Conservation (phyloP, 192 early-diverging fungal species). For the Gonapodya sp. region DNA sequence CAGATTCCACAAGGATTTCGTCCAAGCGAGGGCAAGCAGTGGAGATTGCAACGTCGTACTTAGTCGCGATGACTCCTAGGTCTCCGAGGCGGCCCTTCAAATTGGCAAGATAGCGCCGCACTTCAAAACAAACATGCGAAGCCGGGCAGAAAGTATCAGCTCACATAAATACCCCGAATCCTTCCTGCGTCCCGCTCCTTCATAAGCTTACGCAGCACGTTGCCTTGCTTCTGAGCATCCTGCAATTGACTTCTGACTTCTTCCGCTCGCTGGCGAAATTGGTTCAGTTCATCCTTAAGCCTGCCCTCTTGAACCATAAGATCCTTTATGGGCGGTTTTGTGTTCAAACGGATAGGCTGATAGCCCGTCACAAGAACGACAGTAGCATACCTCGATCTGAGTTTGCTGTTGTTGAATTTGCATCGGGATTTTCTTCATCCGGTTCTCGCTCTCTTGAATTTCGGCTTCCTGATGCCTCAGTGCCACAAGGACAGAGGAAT, state of each 20-base stretch:
- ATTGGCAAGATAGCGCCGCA: no score
- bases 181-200: constrained; percentile 26
- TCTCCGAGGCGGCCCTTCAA: constrained; percentile 78
- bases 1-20: constrained; percentile 84
- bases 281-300: constrained; percentile 24
- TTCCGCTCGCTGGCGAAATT: constrained; percentile 53
- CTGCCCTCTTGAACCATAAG: constrained; percentile 26
- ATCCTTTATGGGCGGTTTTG: constrained; percentile 18
- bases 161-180: constrained; percentile 30
- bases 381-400: not conserved
- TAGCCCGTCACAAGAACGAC: not conserved
- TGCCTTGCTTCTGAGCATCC: constrained; percentile 53
- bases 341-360: not conserved
- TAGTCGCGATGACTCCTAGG: constrained; percentile 85
- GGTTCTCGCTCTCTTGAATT: constrained; percentile 4
- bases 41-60: constrained; percentile 92
- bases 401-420: not conserved
- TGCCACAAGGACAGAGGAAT: not conserved
- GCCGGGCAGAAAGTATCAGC: not conserved
- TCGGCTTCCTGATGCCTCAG: not conserved
- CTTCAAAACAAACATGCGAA: not conserved
- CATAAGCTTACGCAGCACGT: constrained; percentile 48
- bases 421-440: constrained; percentile 8
- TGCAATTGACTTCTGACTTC: constrained; percentile 56
- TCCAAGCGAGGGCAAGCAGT: constrained; percentile 77